Percentiles rank a stretch among this genome's conserved stretches.
These are phyloP conservation scores for Aciculoconidium aculeatum DNA, from an alignment of 805 yeast genomes.

Conservation along the genomic window DNA sequence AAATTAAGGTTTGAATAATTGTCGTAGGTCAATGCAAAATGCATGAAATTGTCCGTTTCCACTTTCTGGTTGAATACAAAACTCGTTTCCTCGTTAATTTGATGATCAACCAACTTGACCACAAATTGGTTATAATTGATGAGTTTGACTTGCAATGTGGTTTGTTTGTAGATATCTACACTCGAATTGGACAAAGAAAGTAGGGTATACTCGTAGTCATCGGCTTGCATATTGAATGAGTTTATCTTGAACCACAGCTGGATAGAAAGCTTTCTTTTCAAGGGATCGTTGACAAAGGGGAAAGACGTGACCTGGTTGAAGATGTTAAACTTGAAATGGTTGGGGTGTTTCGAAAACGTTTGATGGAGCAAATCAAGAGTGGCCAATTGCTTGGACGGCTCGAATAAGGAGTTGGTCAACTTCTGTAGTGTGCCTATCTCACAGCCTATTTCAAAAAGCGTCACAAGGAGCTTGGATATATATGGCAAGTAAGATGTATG, in stretches of 20 bases:
- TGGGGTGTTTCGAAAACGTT: conserved; percentile 16
- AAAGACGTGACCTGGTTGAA: conserved; percentile 19
- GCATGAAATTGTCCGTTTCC: conserved; percentile 16
- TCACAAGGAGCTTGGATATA: conserved; percentile 19
- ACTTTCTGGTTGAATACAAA: conserved; percentile 30
- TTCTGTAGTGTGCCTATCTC: conserved; percentile 5
- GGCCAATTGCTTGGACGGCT: conserved; percentile 7
- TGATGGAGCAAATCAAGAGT: conserved; percentile 19
- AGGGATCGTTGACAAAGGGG: conserved; percentile 14
- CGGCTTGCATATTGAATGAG: conserved; percentile 8
- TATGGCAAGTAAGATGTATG: too few species aligned
- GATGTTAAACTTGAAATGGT: conserved; percentile 24
- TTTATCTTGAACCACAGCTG: conserved; percentile 37
- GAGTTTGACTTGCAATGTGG: conserved; percentile 23
- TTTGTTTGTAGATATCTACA: conserved; percentile 10
- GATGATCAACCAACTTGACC: too few species aligned
- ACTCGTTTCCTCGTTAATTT: too few species aligned
- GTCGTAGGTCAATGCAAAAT: conserved; percentile 34
- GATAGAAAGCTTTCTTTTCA: conserved; percentile 25
- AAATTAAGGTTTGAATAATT: conserved; percentile 34
- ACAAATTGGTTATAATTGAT: conserved; percentile 25
- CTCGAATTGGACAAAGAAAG: conserved; percentile 25
- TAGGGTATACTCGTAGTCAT: conserved; percentile 13
- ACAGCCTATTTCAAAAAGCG: conserved; percentile 32
- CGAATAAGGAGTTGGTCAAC: neutral